Percentiles rank a stretch among this genome's conserved stretches.
Conservation (phyloP, 805 yeast species). For the Debaryomyces castellii region DNA sequence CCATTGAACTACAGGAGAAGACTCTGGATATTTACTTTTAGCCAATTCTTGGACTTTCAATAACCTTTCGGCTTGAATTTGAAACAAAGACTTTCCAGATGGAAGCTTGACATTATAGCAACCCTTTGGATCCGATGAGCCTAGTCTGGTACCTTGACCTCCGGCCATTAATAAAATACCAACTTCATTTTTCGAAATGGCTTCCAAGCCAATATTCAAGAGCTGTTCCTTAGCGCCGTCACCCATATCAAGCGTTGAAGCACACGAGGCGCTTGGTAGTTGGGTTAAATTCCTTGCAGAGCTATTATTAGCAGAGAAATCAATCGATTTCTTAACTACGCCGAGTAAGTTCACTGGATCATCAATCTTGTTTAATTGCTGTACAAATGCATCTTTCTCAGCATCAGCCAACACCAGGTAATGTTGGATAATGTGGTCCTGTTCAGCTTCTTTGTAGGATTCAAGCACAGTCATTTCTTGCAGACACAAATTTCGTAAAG, state of each 20-base stretch:
- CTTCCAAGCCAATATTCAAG: conserved; percentile 58
- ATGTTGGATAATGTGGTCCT: conserved; percentile 51
- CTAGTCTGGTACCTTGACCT: conserved; percentile 96
- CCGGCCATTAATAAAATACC: conserved; percentile 96
- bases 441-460: conserved; percentile 46
- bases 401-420: conserved; percentile 37
- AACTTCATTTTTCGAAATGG: conserved; percentile 70
- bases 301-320: conserved; percentile 27
- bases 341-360: conserved; percentile 41
- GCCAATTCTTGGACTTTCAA: conserved; percentile 61
- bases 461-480: conserved; percentile 17
- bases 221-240: conserved; percentile 34
- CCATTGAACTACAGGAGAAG: conserved; percentile 58
- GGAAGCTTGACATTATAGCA: conserved; percentile 88
- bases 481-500: background rate
- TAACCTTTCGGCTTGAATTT: conserved; percentile 88
- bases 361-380: conserved; percentile 40
- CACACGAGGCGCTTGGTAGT: conserved; percentile 47
- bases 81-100: conserved; percentile 80
- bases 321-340: conserved; percentile 48
- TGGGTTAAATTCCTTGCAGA: conserved; percentile 36
- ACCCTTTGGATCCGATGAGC: conserved; percentile 90
- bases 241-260: conserved; percentile 49
- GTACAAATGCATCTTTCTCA: conserved; percentile 36
- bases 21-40: conserved; percentile 19